Evolutionary conservation across 805 yeast species (phyloP), one percentile per base, ranked within the genome.

Genomic region (Yueomyces sinensis): DNA sequence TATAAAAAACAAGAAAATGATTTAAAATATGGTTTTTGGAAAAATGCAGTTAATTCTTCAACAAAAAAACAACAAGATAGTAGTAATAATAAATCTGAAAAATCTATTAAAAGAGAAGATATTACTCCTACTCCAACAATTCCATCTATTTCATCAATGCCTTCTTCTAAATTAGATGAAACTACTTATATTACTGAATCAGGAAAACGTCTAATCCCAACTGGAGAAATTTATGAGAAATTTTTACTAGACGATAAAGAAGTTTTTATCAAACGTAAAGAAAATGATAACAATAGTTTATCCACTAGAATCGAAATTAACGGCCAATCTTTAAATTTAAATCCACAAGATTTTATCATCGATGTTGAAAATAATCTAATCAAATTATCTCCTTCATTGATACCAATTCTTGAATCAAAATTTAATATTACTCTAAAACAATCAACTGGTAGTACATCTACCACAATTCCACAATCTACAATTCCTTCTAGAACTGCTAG

Each of bases 11-110:
- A 44, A 15, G 42, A 42, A 14, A 30, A 38, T 4, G 54, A 47
- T 25, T 36, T 43, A 3, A 47, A 46, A 5, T 49, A 50, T 3
- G 49, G 51, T 5, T 54, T 51, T 39, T 54, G 57, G 57, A 46
- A 38, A 29, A 48, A 49, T 32, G 32, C 49, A 27, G 44, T 49
- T 25, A n/a, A 2, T 28, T 5, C 13, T 13, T 11, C 29, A 3
- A 27, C 13, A 6, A 16, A 16, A n/a, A 15, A 13, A 27, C 7
- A 7, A 20, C 11, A 7, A 11, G 11, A 20, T 20, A 20, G 11
- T 20, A 20, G 7, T 20, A 14, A 19, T 28, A 17, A 13, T 29
- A 15, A 18, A 28, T 13, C 16, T 19, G 25, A 31, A 33, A 18
- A 7, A 7, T 20, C 24, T 20, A 11, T 11, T 20, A 20, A 20